These are phyloP conservation scores for Cenococcum geophilum DNA, from an alignment of 495 filamentous ascomycete genomes.

Conservation along the genomic window DNA sequence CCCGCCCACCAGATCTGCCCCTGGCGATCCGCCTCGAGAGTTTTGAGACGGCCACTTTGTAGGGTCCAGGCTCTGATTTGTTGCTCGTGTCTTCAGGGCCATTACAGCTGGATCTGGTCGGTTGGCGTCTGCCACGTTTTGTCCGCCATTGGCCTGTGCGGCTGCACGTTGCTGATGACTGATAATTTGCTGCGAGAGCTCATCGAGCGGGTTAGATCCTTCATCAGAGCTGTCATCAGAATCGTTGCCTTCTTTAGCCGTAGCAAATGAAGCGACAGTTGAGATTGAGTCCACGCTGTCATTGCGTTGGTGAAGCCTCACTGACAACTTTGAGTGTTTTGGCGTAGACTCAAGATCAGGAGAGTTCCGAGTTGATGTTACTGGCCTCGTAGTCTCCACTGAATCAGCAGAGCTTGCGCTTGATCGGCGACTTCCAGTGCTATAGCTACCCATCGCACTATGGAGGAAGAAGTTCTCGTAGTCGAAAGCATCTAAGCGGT, in stretches of 20 bases:
- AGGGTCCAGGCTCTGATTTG: not conserved
- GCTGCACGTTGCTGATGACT: not conserved
- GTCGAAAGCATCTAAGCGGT: slow-evolving; percentile 94
- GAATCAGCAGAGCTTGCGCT: slow-evolving; percentile 56
- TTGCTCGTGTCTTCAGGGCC: not conserved
- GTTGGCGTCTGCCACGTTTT: not conserved
- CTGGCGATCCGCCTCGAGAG: slow-evolving; percentile 21
- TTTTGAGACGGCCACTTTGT: not conserved
- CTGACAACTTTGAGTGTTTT: slow-evolving; percentile 3
- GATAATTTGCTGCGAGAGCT: slow-evolving; percentile 21
- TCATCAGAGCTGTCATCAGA: slow-evolving; percentile 37
- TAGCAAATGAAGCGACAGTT: slow-evolving; percentile 75
- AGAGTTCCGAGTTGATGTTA: slow-evolving; percentile 12
- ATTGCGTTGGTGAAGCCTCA: slow-evolving; percentile 44
- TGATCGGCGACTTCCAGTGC: slow-evolving; percentile 43
- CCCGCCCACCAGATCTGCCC: slow-evolving; percentile 35
- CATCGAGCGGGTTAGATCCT: slow-evolving; percentile 36
- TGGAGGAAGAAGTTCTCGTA: slow-evolving; percentile 95
- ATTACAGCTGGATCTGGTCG: slow-evolving; percentile 38
- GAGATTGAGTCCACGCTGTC: slow-evolving; percentile 65
- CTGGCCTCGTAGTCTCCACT: slow-evolving; percentile 61
- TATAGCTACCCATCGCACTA: slow-evolving; percentile 72
- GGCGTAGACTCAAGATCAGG: slow-evolving; percentile 2
- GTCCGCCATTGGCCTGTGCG: not conserved
- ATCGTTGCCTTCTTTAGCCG: slow-evolving; percentile 61